Percentiles rank a stretch among this genome's conserved stretches.
These are phyloP conservation scores for Penicillium egyptiacum DNA, from an alignment of 495 filamentous ascomycete species.

Conservation along the genomic window DNA sequence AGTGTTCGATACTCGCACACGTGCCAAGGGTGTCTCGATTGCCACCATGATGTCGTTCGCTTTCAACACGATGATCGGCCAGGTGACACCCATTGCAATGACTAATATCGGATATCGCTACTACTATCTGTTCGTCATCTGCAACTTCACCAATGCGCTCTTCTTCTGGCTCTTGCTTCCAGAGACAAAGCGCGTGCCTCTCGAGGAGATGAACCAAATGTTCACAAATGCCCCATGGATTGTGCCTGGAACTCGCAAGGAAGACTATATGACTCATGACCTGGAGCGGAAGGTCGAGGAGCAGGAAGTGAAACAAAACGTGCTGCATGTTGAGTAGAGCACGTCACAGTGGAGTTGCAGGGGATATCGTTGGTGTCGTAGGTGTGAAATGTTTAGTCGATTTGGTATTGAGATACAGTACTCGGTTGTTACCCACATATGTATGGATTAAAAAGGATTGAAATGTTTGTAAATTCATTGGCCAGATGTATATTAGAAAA, in stretches of 20 bases:
- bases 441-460: no score
- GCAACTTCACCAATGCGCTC: constrained; percentile 56
- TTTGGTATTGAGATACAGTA: not conserved
- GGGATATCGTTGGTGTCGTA: not conserved
- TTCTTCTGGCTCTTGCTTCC: constrained; percentile 65
- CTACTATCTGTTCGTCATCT: constrained; percentile 59
- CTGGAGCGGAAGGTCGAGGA: constrained; percentile 42
- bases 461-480: not conserved
- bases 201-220: constrained; percentile 70
- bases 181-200: constrained; percentile 63
- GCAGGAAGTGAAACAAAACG: constrained; percentile 37
- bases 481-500: no score
- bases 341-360: not conserved
- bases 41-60: constrained; percentile 65
- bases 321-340: constrained; percentile 25
- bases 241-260: constrained; percentile 49
- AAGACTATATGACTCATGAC: constrained; percentile 40
- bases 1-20: constrained; percentile 68
- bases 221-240: constrained; percentile 69
- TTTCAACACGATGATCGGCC: constrained; percentile 74
- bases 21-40: constrained; percentile 65
- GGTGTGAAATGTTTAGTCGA: not conserved
- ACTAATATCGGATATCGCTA: constrained; percentile 49
- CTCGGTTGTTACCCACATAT: not conserved
- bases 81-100: constrained; percentile 64